Base-by-base conservation (phyloP, 73 alveolate genomes). In the Blepharisma stoltei region DNA sequence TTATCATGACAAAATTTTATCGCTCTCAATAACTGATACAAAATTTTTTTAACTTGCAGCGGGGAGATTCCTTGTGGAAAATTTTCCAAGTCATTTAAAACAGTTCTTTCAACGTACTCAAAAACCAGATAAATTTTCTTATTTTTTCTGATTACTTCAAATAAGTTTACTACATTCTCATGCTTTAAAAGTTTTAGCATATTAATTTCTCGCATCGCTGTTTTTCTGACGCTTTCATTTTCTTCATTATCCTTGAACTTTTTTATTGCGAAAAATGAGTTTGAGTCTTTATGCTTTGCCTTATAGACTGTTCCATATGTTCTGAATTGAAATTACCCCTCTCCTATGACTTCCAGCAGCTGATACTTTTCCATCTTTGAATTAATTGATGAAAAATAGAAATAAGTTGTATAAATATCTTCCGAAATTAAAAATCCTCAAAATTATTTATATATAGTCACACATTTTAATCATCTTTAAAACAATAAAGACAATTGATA, bases 31-130 rank as follows among this genome's bases (percentile, higher is more conserved):
- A 84, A 48, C 68, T 84, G 81, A 45, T 54, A 84, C n/a, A 84
- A 70, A 45, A 68, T 46, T 53, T 77, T 52, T 73, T 71, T 78
- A 8, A 84, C 60, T 6, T 50, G 53, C 8, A 81, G 86, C 44
- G 88, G 82, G 80, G 78, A 68, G 25, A 52, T 83, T 52, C 95
- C 99, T 88, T 83, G 88, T 45, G 94, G 87, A 11, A 90, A 83
- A 44, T 91, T 93, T 76, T 92, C 97, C 52, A 94, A 71, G 25
- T 91, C 89, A 71, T 94, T 94, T 73, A 94, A 84, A n/a, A 94
- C 78, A 69, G 91, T 94, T 75, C 84, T 81, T 69, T 94, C 99
- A 0, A 93, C 94, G 68, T 89, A 91, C 71, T 94, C 99, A 84
- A 94, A 94, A 23, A 94, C 97, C 67, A 94, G 55, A 73, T 80